phyloP scores from a whole-genome alignment of 2,329 filamentous ascomycete species.

The Fusarium papillatum region DNA sequence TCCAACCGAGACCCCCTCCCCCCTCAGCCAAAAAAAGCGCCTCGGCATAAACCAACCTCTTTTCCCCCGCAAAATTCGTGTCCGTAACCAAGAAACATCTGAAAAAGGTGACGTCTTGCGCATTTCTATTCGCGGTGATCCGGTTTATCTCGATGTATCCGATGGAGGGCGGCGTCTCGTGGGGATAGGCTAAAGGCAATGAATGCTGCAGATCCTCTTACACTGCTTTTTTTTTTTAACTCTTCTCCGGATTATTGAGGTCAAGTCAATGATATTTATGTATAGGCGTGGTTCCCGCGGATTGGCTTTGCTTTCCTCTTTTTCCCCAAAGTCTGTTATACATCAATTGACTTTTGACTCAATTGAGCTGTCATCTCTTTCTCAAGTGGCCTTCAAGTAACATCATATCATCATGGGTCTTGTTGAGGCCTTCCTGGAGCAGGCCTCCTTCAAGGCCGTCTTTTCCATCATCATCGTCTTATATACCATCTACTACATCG shows the following conservation, averaged over 20 bases:
- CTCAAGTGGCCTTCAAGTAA: neutral
- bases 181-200: neutral
- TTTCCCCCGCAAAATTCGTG: neutral
- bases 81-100: slow-evolving; percentile 15
- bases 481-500: slow-evolving; percentile 54
- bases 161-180: slow-evolving; percentile 2
- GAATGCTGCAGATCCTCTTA: slow-evolving; percentile 1
- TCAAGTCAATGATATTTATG: slow-evolving; percentile 6
- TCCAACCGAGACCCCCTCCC: slow-evolving; percentile 1
- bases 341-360: neutral
- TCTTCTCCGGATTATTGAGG: neutral
- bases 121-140: slow-evolving; percentile 10
- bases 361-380: neutral
- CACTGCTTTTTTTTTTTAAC: neutral
- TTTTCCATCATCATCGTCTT: slow-evolving; percentile 53
- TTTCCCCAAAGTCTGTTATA: neutral
- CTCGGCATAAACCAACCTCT: slow-evolving; percentile 26
- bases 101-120: slow-evolving; percentile 25
- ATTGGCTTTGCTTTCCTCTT: no score
- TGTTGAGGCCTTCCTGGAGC: slow-evolving; percentile 61
- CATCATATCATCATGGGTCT: slow-evolving; percentile 58
- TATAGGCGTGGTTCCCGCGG: neutral
- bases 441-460: slow-evolving; percentile 57
- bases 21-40: slow-evolving; percentile 10
- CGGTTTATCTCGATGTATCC: slow-evolving; percentile 23